Percentiles rank a stretch among this genome's conserved stretches.
These are phyloP conservation scores for Barbatosphaeria neglecta DNA, from an alignment of 495 filamentous ascomycete genomes.

Conservation along the genomic window DNA sequence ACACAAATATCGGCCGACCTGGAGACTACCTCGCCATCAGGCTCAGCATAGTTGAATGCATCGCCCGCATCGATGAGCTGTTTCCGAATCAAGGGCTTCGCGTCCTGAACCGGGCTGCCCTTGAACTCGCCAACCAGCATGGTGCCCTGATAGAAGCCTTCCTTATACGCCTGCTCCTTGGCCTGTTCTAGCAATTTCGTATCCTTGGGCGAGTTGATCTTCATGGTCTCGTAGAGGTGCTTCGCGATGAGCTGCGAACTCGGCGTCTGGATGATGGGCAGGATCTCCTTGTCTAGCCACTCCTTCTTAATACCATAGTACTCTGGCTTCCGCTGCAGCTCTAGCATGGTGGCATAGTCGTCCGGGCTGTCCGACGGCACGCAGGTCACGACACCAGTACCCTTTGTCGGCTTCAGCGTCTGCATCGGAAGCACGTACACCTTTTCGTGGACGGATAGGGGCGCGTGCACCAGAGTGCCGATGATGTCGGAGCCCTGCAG, in stretches of 20 bases:
- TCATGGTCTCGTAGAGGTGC: constrained; percentile 77
- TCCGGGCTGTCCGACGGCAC: constrained; percentile 94
- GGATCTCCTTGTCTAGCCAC: constrained; percentile 82
- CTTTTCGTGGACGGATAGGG: constrained; percentile 74
- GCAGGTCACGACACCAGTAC: constrained; percentile 90
- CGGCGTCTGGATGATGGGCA: constrained; percentile 83
- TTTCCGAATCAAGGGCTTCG: constrained; percentile 75
- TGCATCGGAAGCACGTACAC: constrained; percentile 94
- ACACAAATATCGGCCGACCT: constrained; percentile 74
- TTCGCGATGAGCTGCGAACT: constrained; percentile 74
- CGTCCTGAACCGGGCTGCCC: constrained; percentile 71
- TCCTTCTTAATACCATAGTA: constrained; percentile 96
- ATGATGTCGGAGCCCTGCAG: constrained; percentile 68
- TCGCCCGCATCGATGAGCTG: constrained; percentile 66
- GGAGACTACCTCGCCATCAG: constrained; percentile 76
- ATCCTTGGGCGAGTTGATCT: constrained; percentile 95
- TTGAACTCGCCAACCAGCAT: constrained; percentile 86
- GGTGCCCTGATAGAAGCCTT: constrained; percentile 92
- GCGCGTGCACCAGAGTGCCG: constrained; percentile 77
- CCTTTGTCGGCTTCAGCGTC: constrained; percentile 78
- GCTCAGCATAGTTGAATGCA: constrained; percentile 88
- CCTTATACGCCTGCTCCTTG: constrained; percentile 92
- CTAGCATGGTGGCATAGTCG: constrained; percentile 79
- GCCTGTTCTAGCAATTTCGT: constrained; percentile 79
- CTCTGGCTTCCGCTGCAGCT: constrained; percentile 92